Percentiles rank a stretch among this genome's conserved stretches.
These are phyloP conservation scores for Saussurea involucrata DNA, from an alignment of 129 eudicot genomes.

Conservation along the genomic window DNA sequence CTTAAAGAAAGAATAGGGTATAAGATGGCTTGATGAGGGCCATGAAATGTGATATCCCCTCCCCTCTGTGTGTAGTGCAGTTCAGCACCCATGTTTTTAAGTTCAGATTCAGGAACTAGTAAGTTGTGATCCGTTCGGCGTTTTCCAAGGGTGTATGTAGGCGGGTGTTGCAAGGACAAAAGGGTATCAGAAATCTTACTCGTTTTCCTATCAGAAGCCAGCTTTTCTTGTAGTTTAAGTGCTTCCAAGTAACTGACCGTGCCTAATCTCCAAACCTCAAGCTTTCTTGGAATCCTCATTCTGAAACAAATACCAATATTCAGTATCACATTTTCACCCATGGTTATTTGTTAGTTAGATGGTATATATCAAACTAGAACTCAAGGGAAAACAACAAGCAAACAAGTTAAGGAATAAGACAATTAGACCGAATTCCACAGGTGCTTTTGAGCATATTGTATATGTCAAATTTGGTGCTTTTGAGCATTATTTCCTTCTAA, in stretches of 20 bases:
- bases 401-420: background rate
- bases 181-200: slow-evolving; percentile 55
- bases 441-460: background rate
- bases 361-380: background rate
- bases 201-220: slow-evolving; percentile 52
- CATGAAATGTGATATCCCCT: slow-evolving; percentile 92
- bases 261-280: slow-evolving; percentile 70
- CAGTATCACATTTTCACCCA: background rate
- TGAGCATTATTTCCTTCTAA: background rate
- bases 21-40: slow-evolving; percentile 89
- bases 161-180: slow-evolving; percentile 68
- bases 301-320: background rate
- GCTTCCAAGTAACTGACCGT: slow-evolving; percentile 50
- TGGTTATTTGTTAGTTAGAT: background rate
- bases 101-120: slow-evolving; percentile 50
- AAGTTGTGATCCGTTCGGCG: slow-evolving; percentile 67
- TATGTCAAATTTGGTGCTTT: background rate
- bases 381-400: background rate
- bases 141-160: slow-evolving; percentile 78
- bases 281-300: slow-evolving; percentile 44
- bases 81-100: slow-evolving; percentile 61
- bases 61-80: slow-evolving; percentile 84
- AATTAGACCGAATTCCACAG: background rate
- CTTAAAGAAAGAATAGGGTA: slow-evolving; percentile 84
- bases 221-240: slow-evolving; percentile 66